Evolutionary conservation across 768 basidiomycete genomes (phyloP).

Genomic region (Lentinula sp.): DNA sequence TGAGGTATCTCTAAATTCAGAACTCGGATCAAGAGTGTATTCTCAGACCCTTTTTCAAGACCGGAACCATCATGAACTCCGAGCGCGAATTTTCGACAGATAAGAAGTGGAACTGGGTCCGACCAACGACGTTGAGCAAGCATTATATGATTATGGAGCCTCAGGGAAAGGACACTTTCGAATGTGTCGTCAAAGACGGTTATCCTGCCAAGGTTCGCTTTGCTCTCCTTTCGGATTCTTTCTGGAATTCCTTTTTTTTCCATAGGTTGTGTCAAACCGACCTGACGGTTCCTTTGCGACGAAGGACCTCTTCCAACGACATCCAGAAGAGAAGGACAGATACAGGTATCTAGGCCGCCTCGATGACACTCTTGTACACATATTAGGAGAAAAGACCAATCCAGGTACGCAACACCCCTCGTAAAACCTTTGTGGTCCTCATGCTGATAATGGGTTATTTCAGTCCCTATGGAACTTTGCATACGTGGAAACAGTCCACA

Average conservation of each 20-base stretch:
- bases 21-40: slow-evolving; percentile 1
- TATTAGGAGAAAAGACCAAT: slow-evolving; percentile 49
- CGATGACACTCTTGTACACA: slow-evolving; percentile 47
- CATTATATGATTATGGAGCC: slow-evolving; percentile 38
- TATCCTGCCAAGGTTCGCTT: slow-evolving; percentile 39
- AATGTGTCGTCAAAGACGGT: slow-evolving; percentile 44
- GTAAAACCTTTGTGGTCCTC: background rate
- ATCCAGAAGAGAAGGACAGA: slow-evolving; percentile 28
- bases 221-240: background rate
- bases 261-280: slow-evolving; percentile 30
- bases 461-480: slow-evolving; percentile 45
- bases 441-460: background rate
- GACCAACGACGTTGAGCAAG: slow-evolving; percentile 19
- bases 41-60: slow-evolving; percentile 13
- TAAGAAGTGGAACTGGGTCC: slow-evolving; percentile 53
- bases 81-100: slow-evolving; percentile 40
- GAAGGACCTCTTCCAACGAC: slow-evolving; percentile 46
- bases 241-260: background rate
- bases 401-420: slow-evolving; percentile 19
- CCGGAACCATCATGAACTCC: slow-evolving; percentile 39
- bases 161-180: slow-evolving; percentile 33
- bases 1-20: slow-evolving; percentile 18
- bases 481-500: slow-evolving; percentile 42
- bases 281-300: slow-evolving; percentile 50
- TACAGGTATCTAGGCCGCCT: slow-evolving; percentile 31